Evolutionary conservation across 768 basidiomycete genomes (phyloP).

Genomic region (Amanita brunnescens): DNA sequence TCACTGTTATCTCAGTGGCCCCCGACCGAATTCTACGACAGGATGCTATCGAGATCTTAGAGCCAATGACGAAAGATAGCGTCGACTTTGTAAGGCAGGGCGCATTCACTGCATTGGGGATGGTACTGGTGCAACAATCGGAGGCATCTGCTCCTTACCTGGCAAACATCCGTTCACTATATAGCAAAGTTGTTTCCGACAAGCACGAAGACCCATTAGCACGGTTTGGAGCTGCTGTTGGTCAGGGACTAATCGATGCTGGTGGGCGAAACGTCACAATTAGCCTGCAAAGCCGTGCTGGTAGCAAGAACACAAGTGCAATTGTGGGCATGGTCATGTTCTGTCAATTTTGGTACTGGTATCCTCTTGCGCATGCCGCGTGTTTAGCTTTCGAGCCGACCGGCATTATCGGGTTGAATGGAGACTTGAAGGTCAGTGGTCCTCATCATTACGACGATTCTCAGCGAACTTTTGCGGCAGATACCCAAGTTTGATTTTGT

Average conservation of each 20-base stretch:
- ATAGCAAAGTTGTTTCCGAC: slow-evolving; percentile 84
- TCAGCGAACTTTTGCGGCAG: slow-evolving; percentile 28
- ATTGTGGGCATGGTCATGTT: slow-evolving; percentile 98
- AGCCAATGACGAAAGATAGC: slow-evolving; percentile 97
- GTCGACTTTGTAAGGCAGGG: slow-evolving; percentile 99
- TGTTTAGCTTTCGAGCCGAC: slow-evolving; percentile 93
- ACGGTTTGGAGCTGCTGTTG: slow-evolving; percentile 91
- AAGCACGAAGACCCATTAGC: slow-evolving; percentile 99
- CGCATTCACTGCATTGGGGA: slow-evolving; percentile 89
- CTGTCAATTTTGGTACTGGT: slow-evolving; percentile 99
- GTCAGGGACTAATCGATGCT: slow-evolving; percentile 96
- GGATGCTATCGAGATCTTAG: slow-evolving; percentile 94
- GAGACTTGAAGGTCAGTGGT: slow-evolving; percentile 61
- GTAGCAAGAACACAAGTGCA: slow-evolving; percentile 86
- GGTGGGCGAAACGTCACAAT: slow-evolving; percentile 96
- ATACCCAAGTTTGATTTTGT: slow-evolving; percentile 90
- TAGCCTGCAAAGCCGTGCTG: slow-evolving; percentile 86
- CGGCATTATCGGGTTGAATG: slow-evolving; percentile 86
- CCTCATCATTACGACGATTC: slow-evolving; percentile 5
- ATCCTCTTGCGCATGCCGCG: slow-evolving; percentile 90
- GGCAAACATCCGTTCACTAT: slow-evolving; percentile 72
- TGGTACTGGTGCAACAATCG: slow-evolving; percentile 95
- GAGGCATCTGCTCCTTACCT: slow-evolving; percentile 83
- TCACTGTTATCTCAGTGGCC: neutral
- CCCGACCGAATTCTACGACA: slow-evolving; percentile 21